A percentile compares a stretch with the other conserved stretches of the same genome.
These are phyloP conservation scores for Aureobasidium subglaciale DNA, from an alignment of 2,329 filamentous ascomycete species.

Conservation along the genomic window DNA sequence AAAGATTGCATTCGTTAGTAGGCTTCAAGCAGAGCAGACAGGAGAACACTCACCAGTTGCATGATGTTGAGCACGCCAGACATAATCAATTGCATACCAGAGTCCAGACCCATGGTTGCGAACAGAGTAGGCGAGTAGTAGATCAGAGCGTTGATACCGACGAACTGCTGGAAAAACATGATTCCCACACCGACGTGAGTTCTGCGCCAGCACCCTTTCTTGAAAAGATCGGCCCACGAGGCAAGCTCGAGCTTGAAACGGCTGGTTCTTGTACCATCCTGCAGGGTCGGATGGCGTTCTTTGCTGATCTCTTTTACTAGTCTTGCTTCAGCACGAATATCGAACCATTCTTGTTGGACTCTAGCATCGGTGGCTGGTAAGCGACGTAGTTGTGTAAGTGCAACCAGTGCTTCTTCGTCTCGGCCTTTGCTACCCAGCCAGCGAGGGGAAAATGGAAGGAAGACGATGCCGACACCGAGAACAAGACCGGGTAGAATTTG, in stretches of 20 bases:
- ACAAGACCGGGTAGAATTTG: constrained; percentile 35
- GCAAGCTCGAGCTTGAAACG: constrained; percentile 42
- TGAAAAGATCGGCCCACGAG: constrained; percentile 46
- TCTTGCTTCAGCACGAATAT: constrained; percentile 20
- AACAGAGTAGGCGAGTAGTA: constrained; percentile 59
- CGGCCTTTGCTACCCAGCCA: constrained; percentile 28
- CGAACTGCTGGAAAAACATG: constrained; percentile 54
- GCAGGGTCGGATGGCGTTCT: constrained; percentile 33
- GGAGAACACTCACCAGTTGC: constrained; percentile 46
- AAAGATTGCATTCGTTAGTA: neutral
- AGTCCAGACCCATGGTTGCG: constrained; percentile 33
- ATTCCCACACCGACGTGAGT: constrained; percentile 46
- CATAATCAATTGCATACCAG: constrained; percentile 29
- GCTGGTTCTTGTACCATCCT: constrained; percentile 26
- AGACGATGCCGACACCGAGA: constrained; percentile 27
- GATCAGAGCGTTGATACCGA: constrained; percentile 50
- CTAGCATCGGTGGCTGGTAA: constrained; percentile 17
- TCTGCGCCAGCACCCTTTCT: constrained; percentile 39
- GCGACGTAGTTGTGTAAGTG: constrained; percentile 26
- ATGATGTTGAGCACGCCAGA: constrained; percentile 63
- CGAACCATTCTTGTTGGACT: constrained; percentile 19
- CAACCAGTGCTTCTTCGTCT: constrained; percentile 26
- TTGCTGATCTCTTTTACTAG: constrained; percentile 23
- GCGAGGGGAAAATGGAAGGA: constrained; percentile 30
- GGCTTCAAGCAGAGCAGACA: neutral